Conservation (phyloP, 306 rosid genomes). For the Gillenia trifoliata region DNA sequence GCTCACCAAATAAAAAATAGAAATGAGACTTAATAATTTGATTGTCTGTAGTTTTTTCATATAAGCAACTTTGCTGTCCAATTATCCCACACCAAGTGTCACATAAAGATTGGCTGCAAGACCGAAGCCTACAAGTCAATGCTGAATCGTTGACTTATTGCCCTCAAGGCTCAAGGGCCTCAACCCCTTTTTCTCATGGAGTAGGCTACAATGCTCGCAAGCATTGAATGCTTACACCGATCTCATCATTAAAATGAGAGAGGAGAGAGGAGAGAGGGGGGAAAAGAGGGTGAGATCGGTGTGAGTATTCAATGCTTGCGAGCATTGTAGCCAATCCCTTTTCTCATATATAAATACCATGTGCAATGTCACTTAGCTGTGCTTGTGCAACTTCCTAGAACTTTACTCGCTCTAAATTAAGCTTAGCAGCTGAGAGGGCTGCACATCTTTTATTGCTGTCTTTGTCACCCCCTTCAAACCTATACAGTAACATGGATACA, state of each 20-base stretch:
- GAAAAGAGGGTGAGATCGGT: no score
- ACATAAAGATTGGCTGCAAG: background rate
- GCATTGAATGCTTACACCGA: no score
- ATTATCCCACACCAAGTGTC: background rate
- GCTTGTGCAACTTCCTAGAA: background rate
- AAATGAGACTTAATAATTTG: background rate
- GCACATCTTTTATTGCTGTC: background rate
- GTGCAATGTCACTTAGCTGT: background rate
- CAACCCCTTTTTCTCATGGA: no score
- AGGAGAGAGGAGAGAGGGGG: no score
- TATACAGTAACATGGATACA: conserved; percentile 34
- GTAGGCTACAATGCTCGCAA: no score
- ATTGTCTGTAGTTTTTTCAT: background rate
- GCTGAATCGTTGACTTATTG: background rate
- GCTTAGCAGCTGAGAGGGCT: background rate
- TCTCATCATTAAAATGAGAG: no score
- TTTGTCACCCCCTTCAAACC: background rate
- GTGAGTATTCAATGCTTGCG: no score
- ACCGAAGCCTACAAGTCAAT: background rate
- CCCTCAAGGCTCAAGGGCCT: no score
- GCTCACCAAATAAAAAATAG: background rate
- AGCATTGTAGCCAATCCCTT: no score
- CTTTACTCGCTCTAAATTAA: background rate
- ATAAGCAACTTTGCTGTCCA: background rate
- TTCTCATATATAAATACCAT: background rate